These are phyloP conservation scores for Boletus rubropictus DNA, from an alignment of 768 basidiomycete genomes.

Conservation along the genomic window DNA sequence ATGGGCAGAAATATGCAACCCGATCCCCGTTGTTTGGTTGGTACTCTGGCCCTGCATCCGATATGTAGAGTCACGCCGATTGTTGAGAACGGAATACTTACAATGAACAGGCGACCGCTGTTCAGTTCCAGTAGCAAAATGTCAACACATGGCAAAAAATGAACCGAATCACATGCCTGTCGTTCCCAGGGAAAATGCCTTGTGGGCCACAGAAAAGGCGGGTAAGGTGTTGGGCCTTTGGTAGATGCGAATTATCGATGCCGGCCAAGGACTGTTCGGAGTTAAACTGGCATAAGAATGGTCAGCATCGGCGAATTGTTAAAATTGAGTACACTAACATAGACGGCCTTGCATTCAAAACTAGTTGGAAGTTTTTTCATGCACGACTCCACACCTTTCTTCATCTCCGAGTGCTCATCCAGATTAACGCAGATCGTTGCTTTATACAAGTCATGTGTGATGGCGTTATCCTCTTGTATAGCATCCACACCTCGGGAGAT, in stretches of 20 bases:
- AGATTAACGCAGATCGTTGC: constrained; percentile 3
- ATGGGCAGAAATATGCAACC: constrained; percentile 60
- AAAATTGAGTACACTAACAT: neutral
- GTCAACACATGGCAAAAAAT: neutral
- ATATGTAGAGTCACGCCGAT: neutral
- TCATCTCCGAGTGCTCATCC: constrained; percentile 4
- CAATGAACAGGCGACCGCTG: constrained; percentile 14
- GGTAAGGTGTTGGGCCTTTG: neutral
- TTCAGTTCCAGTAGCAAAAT: neutral
- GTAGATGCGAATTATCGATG: neutral
- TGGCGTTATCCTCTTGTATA: neutral
- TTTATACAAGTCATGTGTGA: constrained; percentile 12
- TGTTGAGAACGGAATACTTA: neutral
- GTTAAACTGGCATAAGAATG: constrained; percentile 6
- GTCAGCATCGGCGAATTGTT: neutral
- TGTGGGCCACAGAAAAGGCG: constrained; percentile 1
- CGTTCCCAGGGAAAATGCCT: constrained; percentile 2
- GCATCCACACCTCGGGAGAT: neutral
- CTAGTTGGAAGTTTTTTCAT: constrained; percentile 8
- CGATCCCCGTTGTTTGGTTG: constrained; percentile 81
- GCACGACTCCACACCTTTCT: constrained; percentile 1
- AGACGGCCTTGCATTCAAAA: constrained; percentile 9
- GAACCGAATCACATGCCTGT: neutral
- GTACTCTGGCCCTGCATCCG: constrained; percentile 72
- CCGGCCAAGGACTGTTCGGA: constrained; percentile 1